Conservation (phyloP, 2,329 filamentous ascomycete genomes). For the Myriosclerotinia scirpicola region DNA sequence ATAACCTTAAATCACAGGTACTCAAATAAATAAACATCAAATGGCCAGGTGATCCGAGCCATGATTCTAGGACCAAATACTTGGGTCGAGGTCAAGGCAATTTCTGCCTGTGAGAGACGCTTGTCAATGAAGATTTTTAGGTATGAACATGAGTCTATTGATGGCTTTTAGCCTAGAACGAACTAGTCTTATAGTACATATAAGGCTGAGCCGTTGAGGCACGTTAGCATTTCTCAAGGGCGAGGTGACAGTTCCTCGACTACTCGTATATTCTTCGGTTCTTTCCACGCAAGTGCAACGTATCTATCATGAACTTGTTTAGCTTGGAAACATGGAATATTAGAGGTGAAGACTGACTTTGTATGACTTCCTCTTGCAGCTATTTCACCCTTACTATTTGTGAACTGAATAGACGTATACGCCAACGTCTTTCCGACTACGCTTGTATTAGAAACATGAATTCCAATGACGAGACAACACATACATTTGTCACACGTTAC, state of each 20-base stretch:
- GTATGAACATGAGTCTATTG: neutral
- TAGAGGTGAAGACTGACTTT: slow-evolving; percentile 48
- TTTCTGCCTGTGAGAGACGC: neutral
- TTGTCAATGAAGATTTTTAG: neutral
- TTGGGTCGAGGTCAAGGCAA: neutral
- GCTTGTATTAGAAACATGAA: neutral
- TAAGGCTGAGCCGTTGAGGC: slow-evolving; percentile 6
- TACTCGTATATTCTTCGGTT: slow-evolving; percentile 41
- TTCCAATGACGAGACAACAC: slow-evolving; percentile 5
- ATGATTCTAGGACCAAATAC: neutral
- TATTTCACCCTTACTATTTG: slow-evolving; percentile 57
- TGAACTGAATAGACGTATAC: slow-evolving; percentile 60
- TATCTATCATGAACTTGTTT: slow-evolving; percentile 35
- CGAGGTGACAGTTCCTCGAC: slow-evolving; percentile 39
- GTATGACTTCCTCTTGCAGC: slow-evolving; percentile 65
- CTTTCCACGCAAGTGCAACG: slow-evolving; percentile 41
- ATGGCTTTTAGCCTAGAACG: neutral
- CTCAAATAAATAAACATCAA: neutral
- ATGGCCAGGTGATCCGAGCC: neutral
- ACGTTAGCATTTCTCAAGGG: slow-evolving; percentile 7
- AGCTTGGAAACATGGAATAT: neutral
- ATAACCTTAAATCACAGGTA: too few relatives aligned
- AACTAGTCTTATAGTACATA: neutral
- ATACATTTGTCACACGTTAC: slow-evolving; percentile 63
- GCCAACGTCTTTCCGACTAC: slow-evolving; percentile 64